Evolutionary conservation across 164 flowering plant genomes (phyloP).

Genomic region (Cinnamomum chago): DNA sequence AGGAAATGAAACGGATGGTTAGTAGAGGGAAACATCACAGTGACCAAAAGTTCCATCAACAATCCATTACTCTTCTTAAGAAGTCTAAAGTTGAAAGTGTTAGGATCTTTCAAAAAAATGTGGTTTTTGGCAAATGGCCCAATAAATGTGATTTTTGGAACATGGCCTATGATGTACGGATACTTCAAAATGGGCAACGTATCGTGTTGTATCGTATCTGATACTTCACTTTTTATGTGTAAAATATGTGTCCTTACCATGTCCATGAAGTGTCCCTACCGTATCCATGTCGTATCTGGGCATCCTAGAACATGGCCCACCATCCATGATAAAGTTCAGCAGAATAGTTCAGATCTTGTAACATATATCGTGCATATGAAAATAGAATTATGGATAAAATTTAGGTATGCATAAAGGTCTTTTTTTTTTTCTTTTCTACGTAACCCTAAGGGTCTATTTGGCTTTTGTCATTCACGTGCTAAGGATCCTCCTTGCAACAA

Average conservation of each 20-base stretch:
- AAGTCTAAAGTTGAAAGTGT: too few species aligned
- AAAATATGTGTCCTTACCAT: too few species aligned
- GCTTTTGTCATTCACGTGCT: neutral
- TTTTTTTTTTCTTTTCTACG: neutral
- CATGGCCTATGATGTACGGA: too few species aligned
- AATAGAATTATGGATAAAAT: neutral
- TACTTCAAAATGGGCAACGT: too few species aligned
- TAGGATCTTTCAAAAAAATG: neutral
- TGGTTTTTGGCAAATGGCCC: too few species aligned
- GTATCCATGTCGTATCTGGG: too few species aligned
- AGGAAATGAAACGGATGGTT: neutral
- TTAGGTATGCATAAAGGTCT: too few species aligned
- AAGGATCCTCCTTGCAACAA: neutral
- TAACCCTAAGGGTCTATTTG: neutral
- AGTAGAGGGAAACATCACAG: neutral
- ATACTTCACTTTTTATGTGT: too few species aligned
- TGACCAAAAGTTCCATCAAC: neutral
- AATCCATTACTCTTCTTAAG: neutral
- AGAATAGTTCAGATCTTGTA: neutral
- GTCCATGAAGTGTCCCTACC: too few species aligned
- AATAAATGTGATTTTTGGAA: too few species aligned
- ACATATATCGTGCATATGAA: neutral
- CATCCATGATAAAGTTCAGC: neutral
- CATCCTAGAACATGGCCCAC: too few species aligned
- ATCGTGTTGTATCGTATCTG: too few species aligned